Base-by-base conservation (phyloP, 202 grass and related monocot species). In the Zoysia matrella region DNA sequence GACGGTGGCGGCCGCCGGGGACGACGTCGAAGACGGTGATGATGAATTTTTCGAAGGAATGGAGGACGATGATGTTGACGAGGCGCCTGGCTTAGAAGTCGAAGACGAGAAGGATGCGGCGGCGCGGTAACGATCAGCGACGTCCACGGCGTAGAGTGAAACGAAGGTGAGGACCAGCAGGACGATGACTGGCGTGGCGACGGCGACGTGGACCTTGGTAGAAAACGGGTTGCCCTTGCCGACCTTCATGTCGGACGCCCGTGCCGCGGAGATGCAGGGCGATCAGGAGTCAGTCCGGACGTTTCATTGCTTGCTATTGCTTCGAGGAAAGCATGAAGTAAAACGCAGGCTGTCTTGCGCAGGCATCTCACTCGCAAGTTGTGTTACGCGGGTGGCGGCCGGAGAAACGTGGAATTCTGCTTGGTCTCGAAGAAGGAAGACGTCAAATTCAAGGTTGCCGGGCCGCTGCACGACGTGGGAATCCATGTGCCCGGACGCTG, bases 111-210 rank as follows among this genome's bases (percentile, higher is more conserved):
- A 56, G 7, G 55, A 48, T 6, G 69, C 47, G 5, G 82, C 11
- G 4, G 45, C 13, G 7, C 54, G 53, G 61, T 78, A 74, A 4
- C 52, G 67, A 41, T 68, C 22, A 0, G 73, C 22, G 67, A 73
- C 46, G 60, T 42, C 3, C 60, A 78, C n/a, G 78, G 78, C 67
- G 48, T 82, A 78, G 67, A 89, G 39, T 3, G 83, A 74, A 67
- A 89, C 54, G 56, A 89, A 52, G 16, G 72, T 83, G 0, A 89
- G 16, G 9, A 45, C 13, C 4, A 86, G 68, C 8, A 89, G 83
- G 62, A 89, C 5, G 60, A 70, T 36, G 41, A 82, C 52, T 43
- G 78, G 83, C 30, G 73, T 16, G 3, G 62, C 73, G 4, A 86
- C 39, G 61, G 83, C 73, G n/a, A 42, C 61, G 11, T 47, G 44